Percentiles rank a stretch among this genome's conserved stretches.
phyloP scores from a whole-genome alignment of 129 eudicot species.

The Flaveria linearis region DNA sequence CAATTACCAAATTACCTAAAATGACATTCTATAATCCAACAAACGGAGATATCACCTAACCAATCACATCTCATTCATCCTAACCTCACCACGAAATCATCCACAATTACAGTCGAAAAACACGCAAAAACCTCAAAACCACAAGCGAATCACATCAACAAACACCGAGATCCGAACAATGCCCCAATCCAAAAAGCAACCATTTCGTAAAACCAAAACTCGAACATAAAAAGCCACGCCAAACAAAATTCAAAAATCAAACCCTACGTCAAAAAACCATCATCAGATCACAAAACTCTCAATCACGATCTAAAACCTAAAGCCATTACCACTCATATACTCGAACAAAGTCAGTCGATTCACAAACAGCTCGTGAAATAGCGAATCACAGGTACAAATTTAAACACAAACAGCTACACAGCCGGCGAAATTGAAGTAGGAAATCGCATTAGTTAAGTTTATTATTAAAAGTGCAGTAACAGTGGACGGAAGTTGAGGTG shows the following conservation, averaged over 20 bases:
- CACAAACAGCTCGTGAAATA: not conserved
- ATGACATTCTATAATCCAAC: not conserved
- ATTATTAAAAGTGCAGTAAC: not conserved
- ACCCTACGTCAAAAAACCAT: not conserved
- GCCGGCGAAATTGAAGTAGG: slow-evolving; percentile 20
- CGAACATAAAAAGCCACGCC: not conserved
- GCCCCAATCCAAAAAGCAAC: slow-evolving; percentile 18
- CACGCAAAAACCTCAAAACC: not conserved
- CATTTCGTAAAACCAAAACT: slow-evolving; percentile 5
- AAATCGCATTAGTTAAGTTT: not conserved
- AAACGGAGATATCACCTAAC: slow-evolving; percentile 6
- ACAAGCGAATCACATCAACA: slow-evolving; percentile 15
- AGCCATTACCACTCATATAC: not conserved
- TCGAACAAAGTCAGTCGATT: slow-evolving; percentile 8
- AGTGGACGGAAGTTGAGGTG: too few relatives aligned
- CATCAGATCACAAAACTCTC: slow-evolving; percentile 18
- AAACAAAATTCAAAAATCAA: not conserved
- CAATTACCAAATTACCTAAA: not conserved
- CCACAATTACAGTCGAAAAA: not conserved
- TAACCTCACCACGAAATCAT: not conserved
- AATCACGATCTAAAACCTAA: slow-evolving; percentile 18
- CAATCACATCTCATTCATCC: slow-evolving; percentile 11
- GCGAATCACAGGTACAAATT: not conserved
- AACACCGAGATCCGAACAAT: slow-evolving; percentile 34
- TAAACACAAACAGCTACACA: not conserved